A percentile compares a stretch with the other conserved stretches of the same genome.
Evolutionary conservation across 306 rosid species (phyloP).

Genomic region (Fagus crenata): DNA sequence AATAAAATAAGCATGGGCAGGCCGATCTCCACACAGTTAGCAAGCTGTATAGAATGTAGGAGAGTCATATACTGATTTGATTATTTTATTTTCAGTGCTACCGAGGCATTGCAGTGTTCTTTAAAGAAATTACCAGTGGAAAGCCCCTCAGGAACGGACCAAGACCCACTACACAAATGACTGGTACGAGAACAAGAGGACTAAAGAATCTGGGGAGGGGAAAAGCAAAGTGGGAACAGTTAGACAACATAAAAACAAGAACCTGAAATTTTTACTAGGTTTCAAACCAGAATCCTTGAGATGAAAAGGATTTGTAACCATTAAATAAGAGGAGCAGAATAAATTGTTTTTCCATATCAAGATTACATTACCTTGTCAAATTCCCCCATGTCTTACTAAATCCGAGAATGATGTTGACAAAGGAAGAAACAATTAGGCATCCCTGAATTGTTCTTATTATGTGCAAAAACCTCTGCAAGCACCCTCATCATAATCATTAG

Average conservation of each 20-base stretch:
- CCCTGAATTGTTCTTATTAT: constrained; percentile 89
- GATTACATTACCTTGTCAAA: constrained; percentile 52
- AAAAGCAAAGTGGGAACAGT: constrained; percentile 11
- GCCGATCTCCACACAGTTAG: constrained; percentile 79
- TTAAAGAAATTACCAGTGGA: constrained; percentile 60
- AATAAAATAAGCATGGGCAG: constrained; percentile 83
- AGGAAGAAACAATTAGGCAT: constrained; percentile 75
- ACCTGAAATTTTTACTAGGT: neutral
- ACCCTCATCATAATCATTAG: constrained; percentile 15
- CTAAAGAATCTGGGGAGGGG: constrained; percentile 60
- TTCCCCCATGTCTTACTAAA: constrained; percentile 72
- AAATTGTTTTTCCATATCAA: neutral
- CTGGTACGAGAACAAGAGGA: constrained; percentile 69
- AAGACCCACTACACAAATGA: constrained; percentile 81
- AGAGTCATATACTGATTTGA: constrained; percentile 28
- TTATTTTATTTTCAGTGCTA: neutral
- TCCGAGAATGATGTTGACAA: constrained; percentile 74
- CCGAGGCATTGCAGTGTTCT: constrained; percentile 14
- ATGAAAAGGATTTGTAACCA: constrained; percentile 1
- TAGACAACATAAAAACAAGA: constrained; percentile 2
- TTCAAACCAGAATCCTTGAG: constrained; percentile 6
- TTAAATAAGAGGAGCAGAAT: neutral
- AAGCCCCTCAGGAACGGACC: constrained; percentile 81
- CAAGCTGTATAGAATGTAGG: constrained; percentile 59
- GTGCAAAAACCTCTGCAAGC: constrained; percentile 69